A percentile compares a stretch with the other conserved stretches of the same genome.
phyloP scores from a whole-genome alignment of 805 yeast genomes.

The Candida cerambycidarum region DNA sequence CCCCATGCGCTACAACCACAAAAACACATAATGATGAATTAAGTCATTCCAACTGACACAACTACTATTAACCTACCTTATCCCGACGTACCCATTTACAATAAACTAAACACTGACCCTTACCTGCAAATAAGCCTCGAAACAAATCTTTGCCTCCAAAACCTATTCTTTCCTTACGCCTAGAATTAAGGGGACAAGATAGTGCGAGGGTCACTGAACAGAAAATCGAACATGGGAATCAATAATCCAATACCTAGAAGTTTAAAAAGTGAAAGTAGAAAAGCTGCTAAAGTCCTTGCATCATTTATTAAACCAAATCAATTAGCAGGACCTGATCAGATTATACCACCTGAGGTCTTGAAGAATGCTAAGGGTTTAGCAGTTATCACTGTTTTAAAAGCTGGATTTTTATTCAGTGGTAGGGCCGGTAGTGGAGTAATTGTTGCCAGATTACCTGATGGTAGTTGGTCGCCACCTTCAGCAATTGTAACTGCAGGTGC shows the following conservation, averaged over 20 bases:
- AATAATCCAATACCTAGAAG: constrained; percentile 96
- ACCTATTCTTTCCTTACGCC: background rate
- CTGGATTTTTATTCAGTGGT: constrained; percentile 94
- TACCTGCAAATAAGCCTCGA: too few species aligned
- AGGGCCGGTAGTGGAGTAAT: constrained; percentile 97
- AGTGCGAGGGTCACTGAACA: background rate
- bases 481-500: constrained; percentile 97
- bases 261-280: constrained; percentile 81
- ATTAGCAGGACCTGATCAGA: constrained; percentile 79
- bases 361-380: constrained; percentile 93
- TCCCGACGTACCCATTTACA: too few species aligned
- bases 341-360: constrained; percentile 86
- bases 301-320: constrained; percentile 95
- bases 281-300: constrained; percentile 89
- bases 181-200: background rate
- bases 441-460: constrained; percentile 91
- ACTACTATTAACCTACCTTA: too few species aligned
- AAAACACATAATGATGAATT: too few species aligned
- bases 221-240: constrained; percentile 42
- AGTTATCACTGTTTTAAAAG: constrained; percentile 89
- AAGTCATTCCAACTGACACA: too few species aligned
- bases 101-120: too few species aligned
- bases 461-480: constrained; percentile 96
- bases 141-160: background rate
- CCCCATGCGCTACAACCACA: too few species aligned